These are phyloP conservation scores for Fusarium pseudonygamai DNA, from an alignment of 2,329 filamentous ascomycete genomes.

Conservation along the genomic window DNA sequence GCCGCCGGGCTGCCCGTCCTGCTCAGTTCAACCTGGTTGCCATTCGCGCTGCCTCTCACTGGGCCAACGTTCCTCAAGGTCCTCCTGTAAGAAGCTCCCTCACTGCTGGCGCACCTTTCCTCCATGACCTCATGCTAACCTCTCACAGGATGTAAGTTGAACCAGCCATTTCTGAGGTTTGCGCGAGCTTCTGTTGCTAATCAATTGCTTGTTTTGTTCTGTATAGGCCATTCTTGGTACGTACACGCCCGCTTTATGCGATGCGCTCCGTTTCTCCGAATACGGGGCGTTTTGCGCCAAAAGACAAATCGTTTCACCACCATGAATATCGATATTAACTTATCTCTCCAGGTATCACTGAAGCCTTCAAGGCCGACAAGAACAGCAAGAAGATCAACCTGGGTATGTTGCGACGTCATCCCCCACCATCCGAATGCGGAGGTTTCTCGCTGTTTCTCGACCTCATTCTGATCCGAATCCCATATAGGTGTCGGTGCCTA, in stretches of 20 bases:
- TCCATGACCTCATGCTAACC: constrained; percentile 32
- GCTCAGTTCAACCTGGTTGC: constrained; percentile 50
- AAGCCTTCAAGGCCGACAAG: constrained; percentile 97
- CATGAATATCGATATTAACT: constrained; percentile 37
- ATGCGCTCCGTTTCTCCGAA: constrained; percentile 23
- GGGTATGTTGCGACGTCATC: constrained; percentile 61
- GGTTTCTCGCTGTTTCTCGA: constrained; percentile 21
- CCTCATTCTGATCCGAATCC: constrained; percentile 32
- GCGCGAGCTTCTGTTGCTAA: constrained; percentile 33
- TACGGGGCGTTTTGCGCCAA: constrained; percentile 5
- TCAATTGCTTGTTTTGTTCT: constrained; percentile 29
- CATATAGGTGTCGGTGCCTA: constrained; percentile 89
- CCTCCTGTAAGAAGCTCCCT: constrained; percentile 77
- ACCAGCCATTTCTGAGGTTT: constrained; percentile 7
- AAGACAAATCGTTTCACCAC: constrained; percentile 19
- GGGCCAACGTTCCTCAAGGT: constrained; percentile 91
- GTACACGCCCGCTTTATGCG: constrained; percentile 32
- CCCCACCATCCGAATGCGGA: constrained; percentile 13
- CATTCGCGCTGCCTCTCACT: constrained; percentile 76
- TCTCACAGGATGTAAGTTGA: constrained; percentile 51
- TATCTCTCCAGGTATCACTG: constrained; percentile 77
- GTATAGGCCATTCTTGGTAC: constrained; percentile 79
- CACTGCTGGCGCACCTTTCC: constrained; percentile 21
- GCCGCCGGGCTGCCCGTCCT: constrained; percentile 58
- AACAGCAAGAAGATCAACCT: constrained; percentile 98